Base-by-base conservation (phyloP, 306 rosid species). In the Lathyrus aphaca region DNA sequence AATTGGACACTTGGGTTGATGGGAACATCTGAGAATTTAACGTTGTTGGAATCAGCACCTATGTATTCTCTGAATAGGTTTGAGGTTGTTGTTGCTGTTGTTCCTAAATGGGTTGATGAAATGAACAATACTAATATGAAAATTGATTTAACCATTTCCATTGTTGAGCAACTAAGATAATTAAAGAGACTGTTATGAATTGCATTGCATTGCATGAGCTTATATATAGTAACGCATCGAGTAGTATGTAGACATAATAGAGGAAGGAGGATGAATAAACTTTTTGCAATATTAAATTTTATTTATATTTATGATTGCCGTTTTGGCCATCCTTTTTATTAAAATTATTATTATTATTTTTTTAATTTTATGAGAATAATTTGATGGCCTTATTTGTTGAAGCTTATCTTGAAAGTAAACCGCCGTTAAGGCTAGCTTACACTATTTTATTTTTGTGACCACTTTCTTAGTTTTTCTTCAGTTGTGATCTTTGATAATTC, bases 31-130 rank as follows among this genome's bases (percentile, higher is more conserved):
- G 86, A 76, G 50, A 92, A 86, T 57, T 72, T 84, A 5, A 87
- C 91, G 30, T 81, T 71, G 6, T 83, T 84, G 70, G 83, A 91
- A 32, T 87, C 80, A 0, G 98, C 94, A 61, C 98, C 98, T 8
- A 87, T 92, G 83, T 92, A 87, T 81, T 87, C 96, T 39, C 87
- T 27, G 71, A 92, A 92, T 13, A 89, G 35, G 53, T 79, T 72
- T 23, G 87, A 14, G 83, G 25, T 76, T 10, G 84, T 7, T 13
- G 85, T 58, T 27, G 80, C n/a, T n/a, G n/a, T 19, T n/a, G 83
- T 69, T 30, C 15, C 27, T 7, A 42, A 63, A 15, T 69, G 71
- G 63, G 55, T 32, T 42, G 79, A 64, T 19, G 68, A 13, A 2
- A 54, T 71, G 11, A 64, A 70, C 0, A 49, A 49, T 49, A 69